phyloP scores from a whole-genome alignment of 1,284 basidiomycete genomes.

The Tetrapyrgos nigripes region DNA sequence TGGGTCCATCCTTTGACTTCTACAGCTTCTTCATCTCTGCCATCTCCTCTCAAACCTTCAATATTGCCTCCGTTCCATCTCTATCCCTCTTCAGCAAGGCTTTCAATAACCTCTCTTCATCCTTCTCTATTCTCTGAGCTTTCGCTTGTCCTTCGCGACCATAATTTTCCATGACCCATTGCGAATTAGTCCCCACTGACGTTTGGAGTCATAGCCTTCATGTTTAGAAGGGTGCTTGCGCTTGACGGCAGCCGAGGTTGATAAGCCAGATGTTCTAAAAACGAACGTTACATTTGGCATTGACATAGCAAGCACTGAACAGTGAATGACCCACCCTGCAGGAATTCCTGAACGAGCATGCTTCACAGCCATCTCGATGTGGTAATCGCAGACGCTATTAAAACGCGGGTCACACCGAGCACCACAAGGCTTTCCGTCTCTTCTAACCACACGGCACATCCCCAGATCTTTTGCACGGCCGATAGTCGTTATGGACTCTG shows the following conservation, averaged over 20 bases:
- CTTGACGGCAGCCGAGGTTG: conserved; percentile 50
- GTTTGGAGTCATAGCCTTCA: conserved; percentile 65
- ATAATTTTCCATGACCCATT: conserved; percentile 65
- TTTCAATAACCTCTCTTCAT: conserved; percentile 66
- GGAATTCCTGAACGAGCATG: conserved; percentile 72
- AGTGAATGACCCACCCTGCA: conserved; percentile 57
- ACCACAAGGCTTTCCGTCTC: conserved; percentile 83
- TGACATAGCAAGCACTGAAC: not conserved
- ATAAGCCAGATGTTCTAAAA: conserved; percentile 73
- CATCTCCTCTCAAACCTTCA: conserved; percentile 30
- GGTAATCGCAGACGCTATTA: conserved; percentile 89
- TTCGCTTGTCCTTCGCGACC: conserved; percentile 79
- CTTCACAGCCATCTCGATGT: conserved; percentile 84
- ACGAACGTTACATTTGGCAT: no score
- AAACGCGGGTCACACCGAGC: conserved; percentile 89
- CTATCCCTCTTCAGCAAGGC: conserved; percentile 65
- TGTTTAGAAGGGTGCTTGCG: conserved; percentile 40
- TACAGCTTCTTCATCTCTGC: no score
- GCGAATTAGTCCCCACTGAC: conserved; percentile 71
- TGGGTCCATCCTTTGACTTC: no score
- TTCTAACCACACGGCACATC: conserved; percentile 77
- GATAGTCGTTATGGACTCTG: conserved; percentile 81
- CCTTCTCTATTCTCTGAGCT: conserved; percentile 67
- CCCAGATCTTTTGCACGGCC: conserved; percentile 89
- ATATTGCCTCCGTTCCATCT: conserved; percentile 61